Evolutionary conservation across 179 eudicot genomes (phyloP).

Genomic region (Beta corolliflora): DNA sequence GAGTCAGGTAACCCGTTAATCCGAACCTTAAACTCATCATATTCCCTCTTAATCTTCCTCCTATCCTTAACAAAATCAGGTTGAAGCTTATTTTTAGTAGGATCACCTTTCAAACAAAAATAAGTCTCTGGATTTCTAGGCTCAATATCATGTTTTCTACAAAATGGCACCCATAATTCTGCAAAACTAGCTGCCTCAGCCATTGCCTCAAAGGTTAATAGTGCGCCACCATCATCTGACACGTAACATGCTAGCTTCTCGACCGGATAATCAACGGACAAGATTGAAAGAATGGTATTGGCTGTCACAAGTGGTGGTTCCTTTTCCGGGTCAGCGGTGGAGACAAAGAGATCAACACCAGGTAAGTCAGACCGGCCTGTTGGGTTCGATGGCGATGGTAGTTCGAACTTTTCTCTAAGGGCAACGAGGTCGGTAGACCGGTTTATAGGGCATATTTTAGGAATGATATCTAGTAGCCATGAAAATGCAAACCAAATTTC

Average conservation of each 20-base stretch:
- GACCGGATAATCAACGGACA: slow-evolving; percentile 81
- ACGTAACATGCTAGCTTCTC: slow-evolving; percentile 84
- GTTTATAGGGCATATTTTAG: slow-evolving; percentile 72
- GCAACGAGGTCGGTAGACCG: slow-evolving; percentile 69
- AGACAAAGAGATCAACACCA: slow-evolving; percentile 78
- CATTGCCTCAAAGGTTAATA: slow-evolving; percentile 87
- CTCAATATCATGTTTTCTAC: slow-evolving; percentile 82
- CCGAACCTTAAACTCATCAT: slow-evolving; percentile 93
- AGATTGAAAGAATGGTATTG: slow-evolving; percentile 84
- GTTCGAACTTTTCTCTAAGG: slow-evolving; percentile 76
- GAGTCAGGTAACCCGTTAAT: slow-evolving; percentile 83
- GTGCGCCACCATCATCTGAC: slow-evolving; percentile 92
- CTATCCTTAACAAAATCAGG: slow-evolving; percentile 88
- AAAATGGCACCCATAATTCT: slow-evolving; percentile 91
- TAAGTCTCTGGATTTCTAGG: slow-evolving; percentile 88
- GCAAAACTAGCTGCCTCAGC: slow-evolving; percentile 94
- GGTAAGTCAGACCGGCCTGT: slow-evolving; percentile 91
- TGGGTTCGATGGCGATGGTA: slow-evolving; percentile 69
- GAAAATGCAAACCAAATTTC: slow-evolving; percentile 92
- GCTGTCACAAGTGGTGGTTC: slow-evolving; percentile 90
- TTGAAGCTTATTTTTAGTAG: slow-evolving; percentile 72
- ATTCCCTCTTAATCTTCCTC: slow-evolving; percentile 80
- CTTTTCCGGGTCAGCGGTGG: slow-evolving; percentile 93
- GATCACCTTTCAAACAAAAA: slow-evolving; percentile 71
- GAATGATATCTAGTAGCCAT: slow-evolving; percentile 87